Base-by-base conservation (phyloP, 176 grass and related monocot genomes). In the Aegilops bicornis region DNA sequence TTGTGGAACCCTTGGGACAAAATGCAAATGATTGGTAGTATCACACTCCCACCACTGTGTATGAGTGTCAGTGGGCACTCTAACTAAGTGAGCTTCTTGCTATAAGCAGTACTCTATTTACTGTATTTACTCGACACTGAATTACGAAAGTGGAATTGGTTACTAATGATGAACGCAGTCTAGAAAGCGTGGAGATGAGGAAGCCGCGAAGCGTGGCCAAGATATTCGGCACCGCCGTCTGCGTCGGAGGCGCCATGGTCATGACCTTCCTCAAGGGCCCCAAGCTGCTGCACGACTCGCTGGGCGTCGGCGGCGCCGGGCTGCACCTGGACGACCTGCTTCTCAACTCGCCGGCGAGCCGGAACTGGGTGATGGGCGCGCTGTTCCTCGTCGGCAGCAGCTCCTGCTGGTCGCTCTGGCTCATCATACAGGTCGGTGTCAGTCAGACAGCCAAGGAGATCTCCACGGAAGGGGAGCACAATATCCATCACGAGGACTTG, bases 331-430 rank as follows among this genome's bases (percentile, higher is more conserved):
- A 39, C 84, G 6, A 39, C 84, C 3, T 29, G 15, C 10, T 85
- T 12, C 65, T 83, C 45, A 66, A 78, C 45, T 45, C 36, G 8
- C 30, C 81, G 0, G 54, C 0, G 40, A 30, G 47, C 22, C 17
- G 88, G 22, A 77, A 85, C 22, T 91, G 91, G 94, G 31, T 93
- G 19, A 63, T 52, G 0, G 91, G 89, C 29, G 83, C 73, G 0
- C 69, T 93, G 9, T 86, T 85, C 83, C 81, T 95, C 7, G 50
- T 95, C 13, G 87, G 77, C 83, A 87, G 87, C 73, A 89, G 84
- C 83, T 87, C 39, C 62, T 95, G 80, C 78, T 95, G 94, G 94
- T 93, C 94, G 22, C 81, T 91, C 17, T 95, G 94, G 94, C 94
- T 95, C 73, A 89, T 95, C 79, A 42, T 91, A 64, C 94, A 95